Percentiles rank a stretch among this genome's conserved stretches.
phyloP scores from a whole-genome alignment of 129 eudicot species.

The Calendula officinalis region DNA sequence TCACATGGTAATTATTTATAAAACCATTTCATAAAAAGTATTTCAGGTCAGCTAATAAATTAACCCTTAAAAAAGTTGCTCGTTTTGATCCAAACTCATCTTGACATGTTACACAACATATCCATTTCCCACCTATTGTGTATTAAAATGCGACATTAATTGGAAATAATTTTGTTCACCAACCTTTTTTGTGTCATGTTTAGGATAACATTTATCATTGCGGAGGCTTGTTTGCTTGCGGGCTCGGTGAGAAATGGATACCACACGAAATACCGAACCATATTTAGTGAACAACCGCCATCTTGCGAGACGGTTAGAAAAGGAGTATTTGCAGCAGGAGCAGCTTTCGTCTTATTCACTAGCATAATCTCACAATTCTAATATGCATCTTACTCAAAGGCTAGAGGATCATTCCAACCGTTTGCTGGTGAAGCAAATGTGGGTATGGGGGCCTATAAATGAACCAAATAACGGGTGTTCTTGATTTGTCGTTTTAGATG shows the following conservation, averaged over 20 bases:
- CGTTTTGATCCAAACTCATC: not conserved
- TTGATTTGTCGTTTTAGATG: constrained; percentile 17
- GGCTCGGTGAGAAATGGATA: constrained; percentile 91
- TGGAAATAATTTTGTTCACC: not conserved
- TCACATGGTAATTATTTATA: not conserved
- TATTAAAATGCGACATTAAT: not conserved
- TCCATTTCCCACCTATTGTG: not conserved
- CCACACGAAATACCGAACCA: constrained; percentile 74
- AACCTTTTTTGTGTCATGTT: not conserved
- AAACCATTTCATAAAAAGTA: too few relatives aligned
- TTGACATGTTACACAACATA: not conserved
- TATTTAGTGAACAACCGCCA: constrained; percentile 44
- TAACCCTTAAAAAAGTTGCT: not conserved
- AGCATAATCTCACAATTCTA: constrained; percentile 71
- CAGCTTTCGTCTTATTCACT: constrained; percentile 67
- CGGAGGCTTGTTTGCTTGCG: constrained; percentile 81
- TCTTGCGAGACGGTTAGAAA: constrained; percentile 87
- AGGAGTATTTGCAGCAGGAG: constrained; percentile 95
- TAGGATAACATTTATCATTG: constrained; percentile 78
- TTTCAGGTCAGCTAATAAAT: too few relatives aligned
- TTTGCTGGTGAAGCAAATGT: constrained; percentile 65
- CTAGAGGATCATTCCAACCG: constrained; percentile 42
- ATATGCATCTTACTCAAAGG: constrained; percentile 58
- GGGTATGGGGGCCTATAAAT: constrained; percentile 67
- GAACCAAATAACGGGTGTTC: constrained; percentile 10